phyloP scores from a whole-genome alignment of 169 alveolate species.

The Amoebophrya sp. region DNA sequence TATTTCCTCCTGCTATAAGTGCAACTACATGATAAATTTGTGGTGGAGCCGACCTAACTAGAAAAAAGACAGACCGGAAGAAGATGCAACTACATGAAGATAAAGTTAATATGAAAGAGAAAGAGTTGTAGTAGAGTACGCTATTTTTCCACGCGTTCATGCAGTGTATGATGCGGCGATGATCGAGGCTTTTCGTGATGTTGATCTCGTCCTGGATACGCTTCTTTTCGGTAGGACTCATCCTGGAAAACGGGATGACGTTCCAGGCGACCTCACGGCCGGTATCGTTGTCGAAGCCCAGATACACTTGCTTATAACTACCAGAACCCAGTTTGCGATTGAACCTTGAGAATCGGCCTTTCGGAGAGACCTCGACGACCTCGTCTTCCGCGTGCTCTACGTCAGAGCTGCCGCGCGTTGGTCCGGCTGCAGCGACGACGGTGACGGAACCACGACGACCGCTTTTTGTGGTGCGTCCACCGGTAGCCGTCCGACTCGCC shows the following conservation, averaged over 20 bases:
- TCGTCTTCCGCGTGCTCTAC: not conserved
- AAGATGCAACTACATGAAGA: not conserved
- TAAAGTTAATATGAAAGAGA: too few species aligned
- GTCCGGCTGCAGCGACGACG: too few species aligned
- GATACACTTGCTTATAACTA: constrained; percentile 73
- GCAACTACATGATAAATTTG: too few species aligned
- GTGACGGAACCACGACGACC: too few species aligned
- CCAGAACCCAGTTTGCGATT: constrained; percentile 78
- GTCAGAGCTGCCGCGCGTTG: too few species aligned
- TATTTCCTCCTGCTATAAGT: too few species aligned
- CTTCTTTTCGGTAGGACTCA: constrained; percentile 39
- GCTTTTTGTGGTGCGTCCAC: too few species aligned
- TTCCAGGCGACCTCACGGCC: constrained; percentile 86
- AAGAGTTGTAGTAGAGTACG: too few species aligned
- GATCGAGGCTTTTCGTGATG: constrained; percentile 65
- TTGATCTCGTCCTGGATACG: constrained; percentile 62
- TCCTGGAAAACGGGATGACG: constrained; percentile 56
- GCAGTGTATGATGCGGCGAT: constrained; percentile 69
- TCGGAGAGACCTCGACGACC: constrained; percentile 40
- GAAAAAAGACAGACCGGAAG: not conserved
- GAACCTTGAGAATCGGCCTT: constrained; percentile 54
- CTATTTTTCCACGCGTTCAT: constrained; percentile 74
- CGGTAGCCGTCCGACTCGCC: too few species aligned
- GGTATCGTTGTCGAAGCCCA: constrained; percentile 75
- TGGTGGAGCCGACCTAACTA: too few species aligned